Evolutionary conservation across 2,329 filamentous ascomycete species (phyloP).

Genomic region (Knoxdaviesia proteae): DNA sequence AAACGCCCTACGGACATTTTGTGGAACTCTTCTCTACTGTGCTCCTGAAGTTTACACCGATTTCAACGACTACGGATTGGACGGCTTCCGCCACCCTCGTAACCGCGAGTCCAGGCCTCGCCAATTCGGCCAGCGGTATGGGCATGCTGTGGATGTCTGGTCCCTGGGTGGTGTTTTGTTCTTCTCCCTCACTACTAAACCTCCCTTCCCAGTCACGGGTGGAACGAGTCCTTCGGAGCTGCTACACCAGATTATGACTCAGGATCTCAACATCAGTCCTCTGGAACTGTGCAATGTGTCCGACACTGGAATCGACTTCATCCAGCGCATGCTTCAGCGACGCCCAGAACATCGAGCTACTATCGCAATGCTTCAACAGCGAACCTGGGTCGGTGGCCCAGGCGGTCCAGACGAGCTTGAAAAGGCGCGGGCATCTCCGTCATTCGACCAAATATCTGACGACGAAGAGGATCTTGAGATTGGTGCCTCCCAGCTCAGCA

Average conservation of each 20-base stretch:
- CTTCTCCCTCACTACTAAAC: slow-evolving; percentile 56
- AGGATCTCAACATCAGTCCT: slow-evolving; percentile 42
- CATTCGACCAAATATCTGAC: slow-evolving; percentile 41
- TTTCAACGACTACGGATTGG: slow-evolving; percentile 46
- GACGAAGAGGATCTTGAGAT: slow-evolving; percentile 33
- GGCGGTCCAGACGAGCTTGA: slow-evolving; percentile 9
- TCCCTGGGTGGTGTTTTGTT: slow-evolving; percentile 85
- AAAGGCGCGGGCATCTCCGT: slow-evolving; percentile 15
- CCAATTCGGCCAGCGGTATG: slow-evolving; percentile 45
- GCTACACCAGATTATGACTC: slow-evolving; percentile 71
- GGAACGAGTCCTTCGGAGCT: slow-evolving; percentile 63
- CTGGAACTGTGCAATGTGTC: slow-evolving; percentile 41
- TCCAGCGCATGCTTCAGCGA: slow-evolving; percentile 61
- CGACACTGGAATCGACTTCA: slow-evolving; percentile 47
- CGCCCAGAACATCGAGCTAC: slow-evolving; percentile 60
- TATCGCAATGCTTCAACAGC: slow-evolving; percentile 45
- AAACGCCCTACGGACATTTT: slow-evolving; percentile 90
- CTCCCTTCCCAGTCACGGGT: slow-evolving; percentile 62
- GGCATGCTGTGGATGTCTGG: slow-evolving; percentile 88
- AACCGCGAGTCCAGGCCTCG: slow-evolving; percentile 15
- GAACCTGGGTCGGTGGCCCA: slow-evolving; percentile 46
- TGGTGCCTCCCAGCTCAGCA: slow-evolving; percentile 41
- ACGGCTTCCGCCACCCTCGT: slow-evolving; percentile 39
- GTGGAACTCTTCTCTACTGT: slow-evolving; percentile 86
- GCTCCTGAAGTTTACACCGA: slow-evolving; percentile 88